phyloP scores from a whole-genome alignment of 2,329 filamentous ascomycete genomes.

The Penicillium sp. region DNA sequence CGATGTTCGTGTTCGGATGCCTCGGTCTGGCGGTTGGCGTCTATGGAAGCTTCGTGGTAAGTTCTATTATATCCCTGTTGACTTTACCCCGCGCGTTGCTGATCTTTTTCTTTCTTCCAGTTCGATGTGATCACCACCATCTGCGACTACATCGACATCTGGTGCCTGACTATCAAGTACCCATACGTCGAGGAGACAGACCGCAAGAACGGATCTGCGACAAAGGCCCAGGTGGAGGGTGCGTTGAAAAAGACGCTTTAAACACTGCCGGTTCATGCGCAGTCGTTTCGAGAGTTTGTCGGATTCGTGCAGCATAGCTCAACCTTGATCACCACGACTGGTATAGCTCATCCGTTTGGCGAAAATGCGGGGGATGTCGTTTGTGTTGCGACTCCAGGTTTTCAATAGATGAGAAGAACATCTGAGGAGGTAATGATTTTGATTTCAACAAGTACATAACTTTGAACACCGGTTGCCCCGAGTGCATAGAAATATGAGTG shows the following conservation, averaged over 20 bases:
- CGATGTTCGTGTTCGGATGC: constrained; percentile 86
- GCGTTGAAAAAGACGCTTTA: constrained; percentile 29
- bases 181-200: constrained; percentile 50
- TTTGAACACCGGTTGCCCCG: constrained; percentile 10
- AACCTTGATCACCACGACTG: constrained; percentile 16
- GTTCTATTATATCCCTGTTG: constrained; percentile 19
- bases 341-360: not conserved
- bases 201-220: constrained; percentile 23
- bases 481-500: constrained; percentile 15
- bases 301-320: constrained; percentile 11
- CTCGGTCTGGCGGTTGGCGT: constrained; percentile 81
- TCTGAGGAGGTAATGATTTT: constrained; percentile 16
- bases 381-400: not conserved
- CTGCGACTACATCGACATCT: constrained; percentile 97
- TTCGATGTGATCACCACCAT: constrained; percentile 95
- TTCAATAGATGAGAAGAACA: not conserved
- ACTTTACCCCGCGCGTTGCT: not conserved
- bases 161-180: constrained; percentile 97
- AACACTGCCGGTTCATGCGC: not conserved
- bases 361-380: constrained; percentile 8
- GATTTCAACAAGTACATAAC: constrained; percentile 15
- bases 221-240: constrained; percentile 25
- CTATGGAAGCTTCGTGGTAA: constrained; percentile 91
- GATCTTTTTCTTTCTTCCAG: constrained; percentile 27
- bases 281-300: not conserved